Conservation (phyloP, 805 yeast species). For the Phaffomyces thermotolerans region DNA sequence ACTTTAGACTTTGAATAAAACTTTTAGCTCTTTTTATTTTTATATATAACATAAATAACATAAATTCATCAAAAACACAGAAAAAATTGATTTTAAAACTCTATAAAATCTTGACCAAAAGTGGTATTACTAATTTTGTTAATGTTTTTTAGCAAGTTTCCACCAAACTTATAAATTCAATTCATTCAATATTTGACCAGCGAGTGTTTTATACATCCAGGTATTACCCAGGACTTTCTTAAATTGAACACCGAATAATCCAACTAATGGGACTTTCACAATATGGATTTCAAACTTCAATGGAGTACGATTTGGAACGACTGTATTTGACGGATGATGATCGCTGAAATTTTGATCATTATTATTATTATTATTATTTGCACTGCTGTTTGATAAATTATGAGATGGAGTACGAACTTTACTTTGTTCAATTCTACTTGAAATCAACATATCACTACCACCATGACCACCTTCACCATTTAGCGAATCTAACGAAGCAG, state of each 20-base stretch:
- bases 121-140: no score
- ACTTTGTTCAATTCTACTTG: conserved; percentile 50
- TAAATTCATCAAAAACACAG: not conserved
- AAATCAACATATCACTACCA: conserved; percentile 45
- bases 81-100: no score
- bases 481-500: conserved; percentile 55
- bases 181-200: conserved; percentile 61
- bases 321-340: not conserved
- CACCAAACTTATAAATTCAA: conserved; percentile 15
- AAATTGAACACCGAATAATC: conserved; percentile 89
- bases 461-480: conserved; percentile 39
- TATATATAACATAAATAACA: not conserved
- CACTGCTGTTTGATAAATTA: conserved; percentile 1
- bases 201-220: conserved; percentile 89
- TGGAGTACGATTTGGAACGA: conserved; percentile 43
- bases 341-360: not conserved
- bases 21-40: not conserved
- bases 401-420: conserved; percentile 11
- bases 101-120: no score
- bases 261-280: conserved; percentile 86
- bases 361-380: conserved; percentile 1
- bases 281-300: conserved; percentile 85
- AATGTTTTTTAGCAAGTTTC: no score
- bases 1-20: no score
- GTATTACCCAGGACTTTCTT: conserved; percentile 90